Percentiles rank a stretch among this genome's conserved stretches.
Evolutionary conservation across 1,139 yeast species (phyloP).

Genomic region (Meyerozyma guilliermondii): DNA sequence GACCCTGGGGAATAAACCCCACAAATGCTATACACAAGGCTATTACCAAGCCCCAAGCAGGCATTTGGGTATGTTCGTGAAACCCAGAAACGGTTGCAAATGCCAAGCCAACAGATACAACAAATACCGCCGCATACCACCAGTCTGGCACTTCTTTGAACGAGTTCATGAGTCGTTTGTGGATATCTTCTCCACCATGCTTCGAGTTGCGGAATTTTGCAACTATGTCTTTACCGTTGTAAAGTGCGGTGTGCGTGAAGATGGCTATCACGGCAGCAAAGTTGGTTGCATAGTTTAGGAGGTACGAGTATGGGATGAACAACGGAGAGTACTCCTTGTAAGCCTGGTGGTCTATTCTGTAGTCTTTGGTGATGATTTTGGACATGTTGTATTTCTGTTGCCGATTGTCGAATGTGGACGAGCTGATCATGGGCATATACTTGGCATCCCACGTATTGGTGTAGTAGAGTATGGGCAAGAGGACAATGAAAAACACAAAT

Average conservation of each 20-base stretch:
- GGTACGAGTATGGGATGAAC: constrained; percentile 32
- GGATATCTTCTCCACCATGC: constrained; percentile 34
- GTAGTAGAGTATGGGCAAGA: constrained; percentile 45
- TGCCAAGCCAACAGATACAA: constrained; percentile 24
- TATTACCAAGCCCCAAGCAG: constrained; percentile 31
- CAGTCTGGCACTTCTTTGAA: constrained; percentile 36
- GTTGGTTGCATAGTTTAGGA: constrained; percentile 33
- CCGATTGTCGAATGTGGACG: constrained; percentile 38
- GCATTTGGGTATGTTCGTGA: constrained; percentile 22
- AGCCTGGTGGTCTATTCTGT: constrained; percentile 17
- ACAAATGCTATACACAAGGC: constrained; percentile 26
- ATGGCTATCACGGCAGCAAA: constrained; percentile 38
- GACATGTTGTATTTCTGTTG: constrained; percentile 40
- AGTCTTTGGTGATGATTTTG: constrained; percentile 14
- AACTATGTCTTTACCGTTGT: constrained; percentile 35
- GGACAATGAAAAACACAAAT: constrained; percentile 36
- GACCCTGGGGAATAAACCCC: constrained; percentile 32
- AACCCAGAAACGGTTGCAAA: constrained; percentile 23
- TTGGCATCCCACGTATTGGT: constrained; percentile 47
- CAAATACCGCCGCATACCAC: constrained; percentile 31
- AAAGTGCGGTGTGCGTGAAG: constrained; percentile 31
- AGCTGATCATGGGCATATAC: constrained; percentile 45
- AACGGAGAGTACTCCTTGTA: constrained; percentile 31
- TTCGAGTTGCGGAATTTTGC: constrained; percentile 19
- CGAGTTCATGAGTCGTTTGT: constrained; percentile 30